These are phyloP conservation scores for Sugiyamaella chiloensis DNA, from an alignment of 805 yeast species.

Conservation along the genomic window DNA sequence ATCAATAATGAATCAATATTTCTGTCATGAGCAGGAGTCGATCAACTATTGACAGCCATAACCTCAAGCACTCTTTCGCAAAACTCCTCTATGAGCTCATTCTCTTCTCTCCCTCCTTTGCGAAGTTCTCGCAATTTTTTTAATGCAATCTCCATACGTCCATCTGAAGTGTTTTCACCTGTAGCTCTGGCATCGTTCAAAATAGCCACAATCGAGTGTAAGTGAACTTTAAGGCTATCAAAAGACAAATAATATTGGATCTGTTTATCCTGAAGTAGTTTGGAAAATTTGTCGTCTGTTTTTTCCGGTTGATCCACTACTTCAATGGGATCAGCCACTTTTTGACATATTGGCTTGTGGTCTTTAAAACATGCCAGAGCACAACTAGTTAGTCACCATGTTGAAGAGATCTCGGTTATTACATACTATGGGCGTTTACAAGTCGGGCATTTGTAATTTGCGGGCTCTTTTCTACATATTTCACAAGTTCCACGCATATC, in stretches of 20 bases:
- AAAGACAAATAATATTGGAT: constrained; percentile 47
- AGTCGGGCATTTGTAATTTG: constrained; percentile 58
- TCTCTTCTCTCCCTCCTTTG: constrained; percentile 61
- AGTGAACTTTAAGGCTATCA: constrained; percentile 55
- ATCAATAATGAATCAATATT: no score
- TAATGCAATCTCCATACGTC: constrained; percentile 56
- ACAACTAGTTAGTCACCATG: constrained; percentile 38
- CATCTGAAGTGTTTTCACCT: constrained; percentile 50
- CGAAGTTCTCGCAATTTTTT: constrained; percentile 60
- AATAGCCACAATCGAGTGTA: constrained; percentile 47
- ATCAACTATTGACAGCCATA: no score
- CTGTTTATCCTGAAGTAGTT: constrained; percentile 40
- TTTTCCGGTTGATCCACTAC: neutral
- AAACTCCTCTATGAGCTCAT: constrained; percentile 69
- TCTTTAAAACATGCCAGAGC: constrained; percentile 58
- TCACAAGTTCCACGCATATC: constrained; percentile 37
- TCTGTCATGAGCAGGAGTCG: no score
- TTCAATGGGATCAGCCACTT: constrained; percentile 12
- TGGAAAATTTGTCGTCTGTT: constrained; percentile 21
- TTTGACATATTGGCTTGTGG: constrained; percentile 37
- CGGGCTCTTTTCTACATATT: constrained; percentile 36
- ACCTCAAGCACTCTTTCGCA: constrained; percentile 41
- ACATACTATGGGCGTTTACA: constrained; percentile 35
- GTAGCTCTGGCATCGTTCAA: constrained; percentile 46
- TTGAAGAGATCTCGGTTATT: constrained; percentile 3